Conservation (phyloP, 2,329 filamentous ascomycete species). For the Cladosporium austrohemisphaericum region DNA sequence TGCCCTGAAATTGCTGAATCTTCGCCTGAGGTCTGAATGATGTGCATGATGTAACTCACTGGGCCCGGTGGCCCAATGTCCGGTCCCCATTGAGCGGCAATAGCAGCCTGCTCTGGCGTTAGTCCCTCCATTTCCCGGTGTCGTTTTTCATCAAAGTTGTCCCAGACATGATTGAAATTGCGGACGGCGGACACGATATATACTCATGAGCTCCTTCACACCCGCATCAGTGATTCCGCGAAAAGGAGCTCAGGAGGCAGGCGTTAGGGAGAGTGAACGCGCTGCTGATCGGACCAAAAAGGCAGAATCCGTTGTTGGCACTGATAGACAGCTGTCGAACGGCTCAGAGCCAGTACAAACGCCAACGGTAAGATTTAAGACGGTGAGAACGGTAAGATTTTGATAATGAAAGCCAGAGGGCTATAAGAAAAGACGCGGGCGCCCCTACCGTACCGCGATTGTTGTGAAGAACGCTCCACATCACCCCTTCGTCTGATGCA, state of each 20-base stretch:
- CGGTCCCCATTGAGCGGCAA: conserved; percentile 12
- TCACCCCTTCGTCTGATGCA: conserved; percentile 1
- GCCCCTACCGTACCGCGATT: conserved; percentile 3
- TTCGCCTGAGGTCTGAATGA: background rate
- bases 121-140: conserved; percentile 15
- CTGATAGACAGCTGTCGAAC: conserved; percentile 9
- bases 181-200: conserved; percentile 9
- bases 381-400: conserved; percentile 15
- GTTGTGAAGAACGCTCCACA: conserved; percentile 10
- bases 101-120: conserved; percentile 13
- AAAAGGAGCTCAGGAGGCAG: conserved; percentile 14
- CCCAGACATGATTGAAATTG: conserved; percentile 15
- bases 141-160: conserved; percentile 15
- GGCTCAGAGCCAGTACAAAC: conserved; percentile 1
- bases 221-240: conserved; percentile 8
- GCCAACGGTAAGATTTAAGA: conserved; percentile 14
- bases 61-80: conserved; percentile 11
- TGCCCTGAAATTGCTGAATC: conserved; percentile 3
- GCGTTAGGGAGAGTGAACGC: conserved; percentile 13
- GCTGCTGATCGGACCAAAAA: conserved; percentile 11
- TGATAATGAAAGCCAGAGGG: conserved; percentile 12
- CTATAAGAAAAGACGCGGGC: conserved; percentile 12
- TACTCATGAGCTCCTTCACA: conserved; percentile 11
- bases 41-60: conserved; percentile 10
- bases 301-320: conserved; percentile 3